Conservation (phyloP, 768 basidiomycete species). For the Lyophyllum shimeji region DNA sequence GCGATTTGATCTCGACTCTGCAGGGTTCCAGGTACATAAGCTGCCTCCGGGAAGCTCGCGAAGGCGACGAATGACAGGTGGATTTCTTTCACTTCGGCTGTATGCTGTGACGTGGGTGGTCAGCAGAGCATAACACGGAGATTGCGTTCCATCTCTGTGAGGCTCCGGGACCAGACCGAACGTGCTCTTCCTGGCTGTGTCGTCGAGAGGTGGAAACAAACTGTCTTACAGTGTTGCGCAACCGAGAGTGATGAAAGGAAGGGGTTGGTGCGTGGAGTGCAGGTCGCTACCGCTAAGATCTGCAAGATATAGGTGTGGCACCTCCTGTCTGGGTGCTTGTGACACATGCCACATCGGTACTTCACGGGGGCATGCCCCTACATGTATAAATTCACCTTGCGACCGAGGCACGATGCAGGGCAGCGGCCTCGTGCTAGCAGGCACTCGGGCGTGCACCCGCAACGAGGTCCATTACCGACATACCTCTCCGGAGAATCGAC, state of each 20-base stretch:
- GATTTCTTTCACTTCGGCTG: neutral
- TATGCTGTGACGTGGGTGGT: neutral
- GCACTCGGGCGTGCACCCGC: neutral
- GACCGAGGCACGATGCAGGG: neutral
- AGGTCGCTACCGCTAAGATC: neutral
- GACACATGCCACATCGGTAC: neutral
- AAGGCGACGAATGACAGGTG: neutral
- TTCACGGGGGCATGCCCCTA: neutral
- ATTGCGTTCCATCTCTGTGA: neutral
- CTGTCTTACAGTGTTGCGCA: neutral
- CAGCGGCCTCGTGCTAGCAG: neutral
- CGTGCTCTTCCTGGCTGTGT: neutral
- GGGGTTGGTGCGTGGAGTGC: neutral
- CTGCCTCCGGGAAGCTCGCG: neutral
- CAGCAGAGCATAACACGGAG: neutral
- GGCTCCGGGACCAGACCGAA: neutral
- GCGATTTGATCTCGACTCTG: neutral
- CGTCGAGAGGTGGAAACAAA: neutral
- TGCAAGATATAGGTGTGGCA: neutral
- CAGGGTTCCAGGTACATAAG: neutral
- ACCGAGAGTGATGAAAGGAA: neutral
- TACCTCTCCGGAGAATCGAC: neutral
- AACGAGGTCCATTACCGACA: neutral
- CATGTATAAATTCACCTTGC: neutral
- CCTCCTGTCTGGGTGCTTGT: neutral